These are phyloP conservation scores for Podila horticola DNA, from an alignment of 192 early-diverging fungal species.

Conservation along the genomic window DNA sequence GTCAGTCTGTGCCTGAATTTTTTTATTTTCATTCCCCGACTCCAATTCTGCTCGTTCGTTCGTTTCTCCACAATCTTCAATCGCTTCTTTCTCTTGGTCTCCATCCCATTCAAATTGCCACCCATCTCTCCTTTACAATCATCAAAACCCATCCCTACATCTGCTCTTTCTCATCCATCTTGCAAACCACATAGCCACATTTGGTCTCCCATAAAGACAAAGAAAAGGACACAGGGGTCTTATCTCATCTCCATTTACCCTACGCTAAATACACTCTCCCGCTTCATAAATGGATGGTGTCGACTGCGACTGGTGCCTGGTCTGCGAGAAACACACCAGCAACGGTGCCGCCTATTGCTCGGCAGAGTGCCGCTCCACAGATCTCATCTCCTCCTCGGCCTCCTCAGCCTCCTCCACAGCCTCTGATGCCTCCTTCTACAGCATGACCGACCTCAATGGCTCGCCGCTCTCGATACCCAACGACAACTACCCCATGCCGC, in stretches of 20 bases:
- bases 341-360: slow-evolving; percentile 47
- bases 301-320: slow-evolving; percentile 55
- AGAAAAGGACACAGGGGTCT: neutral
- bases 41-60: too few relatives aligned
- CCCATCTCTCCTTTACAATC: too few relatives aligned
- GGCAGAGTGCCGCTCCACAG: slow-evolving; percentile 37
- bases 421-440: slow-evolving; percentile 20
- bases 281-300: slow-evolving; percentile 30
- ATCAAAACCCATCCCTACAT: too few relatives aligned
- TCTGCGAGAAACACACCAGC: slow-evolving; percentile 44
- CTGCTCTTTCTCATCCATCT: neutral
- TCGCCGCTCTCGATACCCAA: neutral
- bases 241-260: neutral
- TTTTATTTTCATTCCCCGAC: neutral
- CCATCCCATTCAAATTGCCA: too few relatives aligned
- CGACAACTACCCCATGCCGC: slow-evolving; percentile 43
- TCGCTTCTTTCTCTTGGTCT: too few relatives aligned
- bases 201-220: too few relatives aligned
- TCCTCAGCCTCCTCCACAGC: slow-evolving; percentile 31
- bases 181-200: neutral
- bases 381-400: slow-evolving; percentile 49
- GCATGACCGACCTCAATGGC: slow-evolving; percentile 22
- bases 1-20: neutral
- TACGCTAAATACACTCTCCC: neutral
- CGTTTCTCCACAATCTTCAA: too few relatives aligned